Conservation (phyloP, 2,329 filamentous ascomycete species). For the Pseudogymnoascus sp. region DNA sequence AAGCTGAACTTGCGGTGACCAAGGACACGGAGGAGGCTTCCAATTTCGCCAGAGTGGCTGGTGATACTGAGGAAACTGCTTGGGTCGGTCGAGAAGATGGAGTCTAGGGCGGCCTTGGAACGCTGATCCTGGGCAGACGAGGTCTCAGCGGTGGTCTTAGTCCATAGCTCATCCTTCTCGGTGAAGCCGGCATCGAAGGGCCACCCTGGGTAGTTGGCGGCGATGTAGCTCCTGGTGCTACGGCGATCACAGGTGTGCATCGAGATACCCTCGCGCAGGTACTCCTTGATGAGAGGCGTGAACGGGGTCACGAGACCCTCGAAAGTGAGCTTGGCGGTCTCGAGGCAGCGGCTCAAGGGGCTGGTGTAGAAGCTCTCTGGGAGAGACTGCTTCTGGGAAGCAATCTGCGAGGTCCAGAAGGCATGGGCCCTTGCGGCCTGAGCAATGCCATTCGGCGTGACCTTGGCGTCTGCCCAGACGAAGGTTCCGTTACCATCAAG, state of each 20-base stretch:
- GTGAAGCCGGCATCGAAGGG: conserved; percentile 53
- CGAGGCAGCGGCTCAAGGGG: conserved; percentile 54
- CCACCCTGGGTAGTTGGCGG: conserved; percentile 42
- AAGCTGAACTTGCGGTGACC: conserved; percentile 54
- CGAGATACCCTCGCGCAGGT: conserved; percentile 57
- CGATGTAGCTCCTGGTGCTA: conserved; percentile 46
- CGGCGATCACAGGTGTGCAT: conserved; percentile 63
- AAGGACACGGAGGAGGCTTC: conserved; percentile 44
- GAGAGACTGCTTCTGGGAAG: conserved; percentile 45
- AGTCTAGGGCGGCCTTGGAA: conserved; percentile 44
- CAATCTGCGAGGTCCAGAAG: conserved; percentile 51
- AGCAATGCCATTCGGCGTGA: conserved; percentile 48
- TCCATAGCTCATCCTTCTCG: conserved; percentile 47
- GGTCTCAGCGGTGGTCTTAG: conserved; percentile 34
- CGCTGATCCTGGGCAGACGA: conserved; percentile 40
- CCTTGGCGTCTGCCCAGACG: conserved; percentile 54
- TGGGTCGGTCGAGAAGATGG: conserved; percentile 46
- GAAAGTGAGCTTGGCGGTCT: conserved; percentile 57
- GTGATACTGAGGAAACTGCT: conserved; percentile 52
- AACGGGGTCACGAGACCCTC: conserved; percentile 49
- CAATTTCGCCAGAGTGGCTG: conserved; percentile 52
- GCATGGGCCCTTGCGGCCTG: conserved; percentile 51
- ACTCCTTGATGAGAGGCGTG: conserved; percentile 53
- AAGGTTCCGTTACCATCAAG: conserved; percentile 55
- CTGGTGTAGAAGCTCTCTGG: conserved; percentile 59